Evolutionary conservation across 768 basidiomycete genomes (phyloP).

Genomic region (Boletus barrowsii): DNA sequence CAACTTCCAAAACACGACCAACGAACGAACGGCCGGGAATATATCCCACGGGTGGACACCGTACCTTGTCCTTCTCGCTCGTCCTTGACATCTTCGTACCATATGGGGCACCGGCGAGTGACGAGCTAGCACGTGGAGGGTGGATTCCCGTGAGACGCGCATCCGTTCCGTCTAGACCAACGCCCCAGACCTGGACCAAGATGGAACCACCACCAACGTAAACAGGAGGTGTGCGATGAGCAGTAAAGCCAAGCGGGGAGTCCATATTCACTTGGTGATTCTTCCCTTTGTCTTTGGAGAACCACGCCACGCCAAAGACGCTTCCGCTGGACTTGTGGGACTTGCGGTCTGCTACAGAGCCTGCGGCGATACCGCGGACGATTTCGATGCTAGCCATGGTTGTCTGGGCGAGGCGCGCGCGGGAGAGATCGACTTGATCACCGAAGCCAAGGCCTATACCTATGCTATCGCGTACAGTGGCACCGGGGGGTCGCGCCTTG

Average conservation of each 20-base stretch:
- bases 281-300: slow-evolving; percentile 27
- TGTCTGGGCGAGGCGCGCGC: slow-evolving; percentile 75
- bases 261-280: slow-evolving; percentile 12
- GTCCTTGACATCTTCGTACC: slow-evolving; percentile 17
- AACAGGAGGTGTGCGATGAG: slow-evolving; percentile 68
- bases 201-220: slow-evolving; percentile 68
- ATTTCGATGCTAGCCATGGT: slow-evolving; percentile 89
- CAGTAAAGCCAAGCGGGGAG: slow-evolving; percentile 59
- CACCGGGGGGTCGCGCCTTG: slow-evolving; percentile 4
- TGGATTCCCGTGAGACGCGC: slow-evolving; percentile 56
- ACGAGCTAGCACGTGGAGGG: slow-evolving; percentile 12
- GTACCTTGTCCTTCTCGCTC: slow-evolving; percentile 27
- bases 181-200: slow-evolving; percentile 88
- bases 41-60: slow-evolving; percentile 51
- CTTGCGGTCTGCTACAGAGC: slow-evolving; percentile 14
- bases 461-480: slow-evolving; percentile 24
- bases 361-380: slow-evolving; percentile 49
- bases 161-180: slow-evolving; percentile 77
- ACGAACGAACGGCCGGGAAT: slow-evolving; percentile 88
- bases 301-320: slow-evolving; percentile 29
- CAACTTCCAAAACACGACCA: slow-evolving; percentile 77
- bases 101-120: slow-evolving; percentile 19
- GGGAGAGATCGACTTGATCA: slow-evolving; percentile 68
- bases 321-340: slow-evolving; percentile 19
- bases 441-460: slow-evolving; percentile 30